Evolutionary conservation across 352 stramenopile species (phyloP), one percentile per base, ranked within the genome.

Genomic region (Thalassiosira hispida): DNA sequence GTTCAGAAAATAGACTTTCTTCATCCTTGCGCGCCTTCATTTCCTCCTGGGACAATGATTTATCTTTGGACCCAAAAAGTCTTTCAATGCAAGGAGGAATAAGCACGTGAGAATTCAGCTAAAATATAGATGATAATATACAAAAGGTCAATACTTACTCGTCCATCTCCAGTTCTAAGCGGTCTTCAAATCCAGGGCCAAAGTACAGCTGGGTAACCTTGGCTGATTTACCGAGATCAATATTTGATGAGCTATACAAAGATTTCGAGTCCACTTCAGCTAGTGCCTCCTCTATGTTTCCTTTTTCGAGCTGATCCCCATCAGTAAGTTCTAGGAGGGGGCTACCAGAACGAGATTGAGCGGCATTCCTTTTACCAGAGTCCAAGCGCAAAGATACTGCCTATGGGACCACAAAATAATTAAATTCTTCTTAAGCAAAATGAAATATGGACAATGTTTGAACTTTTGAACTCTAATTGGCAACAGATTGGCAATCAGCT

Each of bases 131-230:
- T 67, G 31, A 23, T 11, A 6, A 40, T 22, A 8, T 23, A 59
- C 5, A 20, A 71, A 62, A 33, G 7, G 22, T 22, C 18, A 77
- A 23, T n/a, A 89, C 79, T 82, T 56, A 87, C 81, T 90, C 80
- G 63, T 91, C 85, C 51, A 93, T 68, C 77, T 93, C 87, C 64
- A 91, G 65, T 79, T 93, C 87, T 66, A 93, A 63, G 22, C 87
- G 67, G 31, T 87, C 77, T 78, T 93, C 87, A 79, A 91, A 93
- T 23, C 85, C 85, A 57, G 87, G 87, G 64, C 87, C 87, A 83
- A 93, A 93, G 31, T 93, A 93, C 6, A 91, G 64, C 49, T 93
- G 87, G 31, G 83, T 61, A 56, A 79, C 29, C 55, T 72, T 61
- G 35, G 63, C 61, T 49, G 63, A 65, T 20, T 74, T 72, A 2